These are phyloP conservation scores for Trichophyton rubrum DNA, from an alignment of 2,329 filamentous ascomycete genomes.

Conservation along the genomic window DNA sequence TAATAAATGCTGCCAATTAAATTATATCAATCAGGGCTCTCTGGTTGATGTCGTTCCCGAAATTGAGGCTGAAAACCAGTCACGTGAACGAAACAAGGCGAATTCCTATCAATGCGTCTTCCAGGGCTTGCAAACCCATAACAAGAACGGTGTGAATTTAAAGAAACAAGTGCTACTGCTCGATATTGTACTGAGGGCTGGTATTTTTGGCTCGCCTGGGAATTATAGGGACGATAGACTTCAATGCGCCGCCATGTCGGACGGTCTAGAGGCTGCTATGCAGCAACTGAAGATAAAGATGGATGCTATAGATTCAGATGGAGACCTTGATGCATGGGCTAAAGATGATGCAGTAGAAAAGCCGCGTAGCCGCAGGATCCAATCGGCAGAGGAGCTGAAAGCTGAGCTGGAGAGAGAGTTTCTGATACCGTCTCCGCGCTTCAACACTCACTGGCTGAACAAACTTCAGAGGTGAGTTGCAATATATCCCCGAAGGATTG, in stretches of 20 bases:
- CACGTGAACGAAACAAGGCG: no score
- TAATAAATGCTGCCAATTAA: no score
- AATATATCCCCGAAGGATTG: constrained; percentile 5
- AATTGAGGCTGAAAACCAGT: no score
- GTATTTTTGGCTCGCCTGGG: neutral
- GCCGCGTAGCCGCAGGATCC: constrained; percentile 11
- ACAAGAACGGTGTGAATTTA: no score
- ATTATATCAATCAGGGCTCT: no score
- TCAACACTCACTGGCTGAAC: constrained; percentile 79
- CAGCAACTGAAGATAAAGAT: constrained; percentile 6
- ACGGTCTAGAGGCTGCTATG: constrained; percentile 7
- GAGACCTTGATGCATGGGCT: constrained; percentile 7
- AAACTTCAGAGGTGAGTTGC: constrained; percentile 52
- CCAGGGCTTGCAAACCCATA: no score
- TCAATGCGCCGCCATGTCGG: constrained; percentile 3
- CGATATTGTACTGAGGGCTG: neutral
- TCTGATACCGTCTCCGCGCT: constrained; percentile 63
- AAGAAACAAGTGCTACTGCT: no score
- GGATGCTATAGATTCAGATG: constrained; percentile 4
- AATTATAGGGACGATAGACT: no score
- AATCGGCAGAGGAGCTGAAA: constrained; percentile 52
- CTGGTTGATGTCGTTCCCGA: no score
- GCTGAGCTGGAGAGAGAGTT: constrained; percentile 62
- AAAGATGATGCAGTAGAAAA: neutral
- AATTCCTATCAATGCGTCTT: no score